Conservation (phyloP, 192 early-diverging fungal species). For the Chytriomyces sp. region DNA sequence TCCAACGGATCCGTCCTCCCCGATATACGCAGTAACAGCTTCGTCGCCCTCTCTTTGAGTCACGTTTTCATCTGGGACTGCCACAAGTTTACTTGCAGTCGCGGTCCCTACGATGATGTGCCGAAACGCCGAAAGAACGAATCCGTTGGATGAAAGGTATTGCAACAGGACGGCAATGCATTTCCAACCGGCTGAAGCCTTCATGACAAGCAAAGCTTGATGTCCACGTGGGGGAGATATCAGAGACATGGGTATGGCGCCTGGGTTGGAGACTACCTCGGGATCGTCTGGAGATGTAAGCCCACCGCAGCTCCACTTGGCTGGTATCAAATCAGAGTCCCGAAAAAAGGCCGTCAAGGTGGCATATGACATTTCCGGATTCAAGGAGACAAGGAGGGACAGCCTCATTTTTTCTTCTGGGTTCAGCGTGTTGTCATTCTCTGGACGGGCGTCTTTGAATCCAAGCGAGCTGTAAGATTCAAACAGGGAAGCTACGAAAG, state of each 20-base stretch:
- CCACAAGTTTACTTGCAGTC: neutral
- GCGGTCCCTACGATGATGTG: neutral
- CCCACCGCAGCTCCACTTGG: neutral
- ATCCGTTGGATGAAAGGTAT: no score
- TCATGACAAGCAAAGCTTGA: neutral
- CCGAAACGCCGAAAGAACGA: neutral
- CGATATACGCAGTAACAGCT: neutral
- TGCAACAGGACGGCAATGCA: neutral
- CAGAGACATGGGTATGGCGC: slow-evolving; percentile 6
- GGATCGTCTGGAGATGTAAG: neutral
- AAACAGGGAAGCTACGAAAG: slow-evolving; percentile 2
- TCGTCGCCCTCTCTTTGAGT: neutral
- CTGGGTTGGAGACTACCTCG: neutral
- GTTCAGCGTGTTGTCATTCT: neutral
- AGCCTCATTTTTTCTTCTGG: neutral
- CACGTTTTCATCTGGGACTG: no score
- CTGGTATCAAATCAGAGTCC: slow-evolving; percentile 17
- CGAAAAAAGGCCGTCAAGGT: slow-evolving; percentile 17
- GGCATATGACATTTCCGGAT: slow-evolving; percentile 10
- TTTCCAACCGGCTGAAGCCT: neutral
- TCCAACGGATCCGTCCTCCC: neutral
- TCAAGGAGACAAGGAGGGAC: slow-evolving; percentile 8
- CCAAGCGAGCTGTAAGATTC: slow-evolving; percentile 1
- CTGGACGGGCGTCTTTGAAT: neutral
- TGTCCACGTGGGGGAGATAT: slow-evolving; percentile 4